Evolutionary conservation across 73 alveolate species (phyloP), one percentile per base, ranked within the genome.

Genomic region (Uronychia setigera): DNA sequence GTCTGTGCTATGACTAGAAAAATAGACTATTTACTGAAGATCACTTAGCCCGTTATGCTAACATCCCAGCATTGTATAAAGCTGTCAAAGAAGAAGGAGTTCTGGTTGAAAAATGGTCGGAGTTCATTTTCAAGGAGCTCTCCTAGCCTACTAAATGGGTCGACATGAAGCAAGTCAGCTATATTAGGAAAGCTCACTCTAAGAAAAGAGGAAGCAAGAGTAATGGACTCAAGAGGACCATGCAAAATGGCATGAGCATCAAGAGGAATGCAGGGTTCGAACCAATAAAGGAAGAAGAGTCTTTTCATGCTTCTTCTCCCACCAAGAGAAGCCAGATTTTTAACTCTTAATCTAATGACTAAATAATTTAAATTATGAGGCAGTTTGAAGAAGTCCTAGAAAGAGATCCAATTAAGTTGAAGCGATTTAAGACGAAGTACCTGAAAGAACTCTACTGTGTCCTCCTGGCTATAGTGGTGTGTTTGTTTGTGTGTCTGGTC

Each of bases 11-110:
- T 67, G 79, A 67, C 32, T 26, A 26, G 26, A 67, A 67, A 30
- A 67, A 13, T 28, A 67, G 79, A 28, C 29, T 67, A 28, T 67
- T 67, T 26, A 14, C 79, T 67, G 79, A 67, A 67, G 79, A 28
- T 5, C 79, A 67, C 26, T 30, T 67, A 25, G 79, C 79, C 26
- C 29, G 79, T 25, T 67, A 67, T 67, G 79, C 32, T 26, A 25
- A 67, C 26, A 67, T 67, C 5, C 79, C 79, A 13, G 29, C 79
- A 13, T 30, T 67, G 5, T 67, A 67, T 28, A 67, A 67, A 26
- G 14, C 79, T 26, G 79, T 30, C 32, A 26, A 67, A 28, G 32
- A 5, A 26, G 13, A 5, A 67, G 34, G 79, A 5, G 26, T 67
- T 26, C 34, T 28, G 5, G 79, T 67, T 67, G 79, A 67, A 5